phyloP scores from a whole-genome alignment of 2,329 filamentous ascomycete species.

The Fusarium sp. region DNA sequence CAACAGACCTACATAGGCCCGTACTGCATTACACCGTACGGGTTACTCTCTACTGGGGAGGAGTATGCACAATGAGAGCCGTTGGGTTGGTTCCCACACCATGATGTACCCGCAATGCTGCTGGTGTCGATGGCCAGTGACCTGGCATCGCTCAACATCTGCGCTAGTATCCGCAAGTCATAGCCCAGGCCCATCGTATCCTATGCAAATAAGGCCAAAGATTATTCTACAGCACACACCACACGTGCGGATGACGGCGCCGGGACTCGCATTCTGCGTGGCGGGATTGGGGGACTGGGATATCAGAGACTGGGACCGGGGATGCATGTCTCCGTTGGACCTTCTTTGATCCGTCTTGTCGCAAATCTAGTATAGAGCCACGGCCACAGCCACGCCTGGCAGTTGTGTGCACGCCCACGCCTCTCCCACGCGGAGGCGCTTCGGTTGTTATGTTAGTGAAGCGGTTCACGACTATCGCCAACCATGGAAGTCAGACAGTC shows the following conservation, averaged over 20 bases:
- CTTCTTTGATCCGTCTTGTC: conserved; percentile 42
- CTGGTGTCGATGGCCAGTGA: conserved; percentile 42
- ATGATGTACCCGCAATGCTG: conserved; percentile 41
- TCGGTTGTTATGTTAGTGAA: conserved; percentile 26
- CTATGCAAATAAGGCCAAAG: conserved; percentile 46
- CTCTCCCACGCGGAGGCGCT: conserved; percentile 29
- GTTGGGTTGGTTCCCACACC: conserved; percentile 42
- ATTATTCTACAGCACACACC: conserved; percentile 39
- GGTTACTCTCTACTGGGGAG: not conserved
- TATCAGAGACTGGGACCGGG: conserved; percentile 14
- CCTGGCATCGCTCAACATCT: conserved; percentile 42
- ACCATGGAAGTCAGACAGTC: not conserved
- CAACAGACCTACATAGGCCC: not conserved
- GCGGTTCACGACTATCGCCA: conserved; percentile 26
- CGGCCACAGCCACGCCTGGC: conserved; percentile 32
- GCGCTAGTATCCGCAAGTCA: conserved; percentile 48
- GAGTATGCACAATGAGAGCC: conserved; percentile 28
- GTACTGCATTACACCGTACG: not conserved
- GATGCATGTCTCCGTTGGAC: conserved; percentile 34
- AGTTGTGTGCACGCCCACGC: conserved; percentile 21
- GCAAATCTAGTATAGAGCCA: conserved; percentile 41
- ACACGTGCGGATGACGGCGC: conserved; percentile 44
- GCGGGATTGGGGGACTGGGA: conserved; percentile 29
- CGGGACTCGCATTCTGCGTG: conserved; percentile 40
- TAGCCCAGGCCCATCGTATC: conserved; percentile 36